Evolutionary conservation across 2,329 filamentous ascomycete species (phyloP).

Genomic region (Sclerotinia trifoliorum): DNA sequence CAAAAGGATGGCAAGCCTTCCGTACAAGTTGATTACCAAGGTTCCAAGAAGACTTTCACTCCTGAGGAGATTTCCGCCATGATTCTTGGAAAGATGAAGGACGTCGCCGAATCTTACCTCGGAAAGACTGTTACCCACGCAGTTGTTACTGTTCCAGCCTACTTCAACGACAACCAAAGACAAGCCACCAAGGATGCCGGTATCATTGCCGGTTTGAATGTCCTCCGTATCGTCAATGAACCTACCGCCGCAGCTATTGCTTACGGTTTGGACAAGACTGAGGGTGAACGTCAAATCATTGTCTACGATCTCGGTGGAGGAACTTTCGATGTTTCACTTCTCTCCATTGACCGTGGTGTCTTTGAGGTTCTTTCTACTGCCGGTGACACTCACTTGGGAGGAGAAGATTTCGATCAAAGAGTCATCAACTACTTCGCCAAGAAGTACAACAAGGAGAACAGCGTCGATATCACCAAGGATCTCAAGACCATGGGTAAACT

Average conservation of each 20-base stretch:
- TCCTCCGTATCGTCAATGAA: slow-evolving; percentile 95
- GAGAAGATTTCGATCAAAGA: slow-evolving; percentile 98
- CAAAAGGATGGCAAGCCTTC: slow-evolving; percentile 87
- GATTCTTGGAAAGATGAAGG: slow-evolving; percentile 83
- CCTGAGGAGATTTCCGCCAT: slow-evolving; percentile 80
- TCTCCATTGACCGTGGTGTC: slow-evolving; percentile 87
- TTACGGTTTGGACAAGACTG: slow-evolving; percentile 87
- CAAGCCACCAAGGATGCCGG: slow-evolving; percentile 96
- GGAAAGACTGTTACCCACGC: slow-evolving; percentile 83
- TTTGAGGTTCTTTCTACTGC: slow-evolving; percentile 94
- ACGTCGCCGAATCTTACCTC: slow-evolving; percentile 74
- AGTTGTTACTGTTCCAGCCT: slow-evolving; percentile 91
- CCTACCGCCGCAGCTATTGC: slow-evolving; percentile 93
- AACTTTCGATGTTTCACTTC: slow-evolving; percentile 91
- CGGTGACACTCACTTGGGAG: slow-evolving; percentile 95
- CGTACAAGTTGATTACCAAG: slow-evolving; percentile 62
- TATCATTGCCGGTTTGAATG: slow-evolving; percentile 86
- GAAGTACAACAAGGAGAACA: slow-evolving; percentile 98
- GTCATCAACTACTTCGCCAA: slow-evolving; percentile 96
- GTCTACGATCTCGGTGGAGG: slow-evolving; percentile 93
- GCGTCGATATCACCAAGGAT: slow-evolving; percentile 89
- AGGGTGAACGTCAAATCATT: slow-evolving; percentile 81
- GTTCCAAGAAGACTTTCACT: slow-evolving; percentile 69
- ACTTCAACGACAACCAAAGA: slow-evolving; percentile 98
- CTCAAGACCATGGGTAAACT: slow-evolving; percentile 98